Conservation (phyloP, 768 basidiomycete genomes). For the Mrakia frigida region DNA sequence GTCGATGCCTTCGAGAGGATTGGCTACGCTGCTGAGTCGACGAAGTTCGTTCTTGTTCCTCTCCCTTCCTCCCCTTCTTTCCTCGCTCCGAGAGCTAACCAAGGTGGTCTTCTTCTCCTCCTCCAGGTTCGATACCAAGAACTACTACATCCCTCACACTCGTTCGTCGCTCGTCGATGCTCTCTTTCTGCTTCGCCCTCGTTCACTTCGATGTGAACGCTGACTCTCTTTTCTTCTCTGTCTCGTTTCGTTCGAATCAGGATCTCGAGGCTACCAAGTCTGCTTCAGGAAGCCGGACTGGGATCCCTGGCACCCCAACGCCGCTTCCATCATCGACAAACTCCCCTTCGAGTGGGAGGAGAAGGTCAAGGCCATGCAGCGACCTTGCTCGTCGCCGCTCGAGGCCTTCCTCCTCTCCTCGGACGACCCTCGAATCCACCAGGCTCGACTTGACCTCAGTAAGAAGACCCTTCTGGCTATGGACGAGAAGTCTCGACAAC, state of each 20-base stretch:
- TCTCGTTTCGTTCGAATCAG: background rate
- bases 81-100: background rate
- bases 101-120: no score
- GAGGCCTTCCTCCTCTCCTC: constrained; percentile 87
- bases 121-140: constrained; percentile 50
- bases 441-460: constrained; percentile 72
- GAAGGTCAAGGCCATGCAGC: constrained; percentile 55
- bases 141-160: constrained; percentile 91
- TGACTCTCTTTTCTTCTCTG: no score
- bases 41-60: constrained; percentile 61
- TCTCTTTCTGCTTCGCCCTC: background rate
- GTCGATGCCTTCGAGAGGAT: constrained; percentile 65
- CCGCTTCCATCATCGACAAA: constrained; percentile 51
- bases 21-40: constrained; percentile 65
- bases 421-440: constrained; percentile 86
- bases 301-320: constrained; percentile 37
- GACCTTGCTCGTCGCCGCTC: constrained; percentile 80
- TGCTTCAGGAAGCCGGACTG: constrained; percentile 34
- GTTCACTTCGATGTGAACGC: no score
- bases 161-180: constrained; percentile 44
- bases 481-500: background rate
- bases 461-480: constrained; percentile 32
- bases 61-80: background rate
- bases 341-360: constrained; percentile 68
- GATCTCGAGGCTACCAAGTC: constrained; percentile 56